Conservation (phyloP, 495 filamentous ascomycete species). For the Recurvomyces mirabilis region DNA sequence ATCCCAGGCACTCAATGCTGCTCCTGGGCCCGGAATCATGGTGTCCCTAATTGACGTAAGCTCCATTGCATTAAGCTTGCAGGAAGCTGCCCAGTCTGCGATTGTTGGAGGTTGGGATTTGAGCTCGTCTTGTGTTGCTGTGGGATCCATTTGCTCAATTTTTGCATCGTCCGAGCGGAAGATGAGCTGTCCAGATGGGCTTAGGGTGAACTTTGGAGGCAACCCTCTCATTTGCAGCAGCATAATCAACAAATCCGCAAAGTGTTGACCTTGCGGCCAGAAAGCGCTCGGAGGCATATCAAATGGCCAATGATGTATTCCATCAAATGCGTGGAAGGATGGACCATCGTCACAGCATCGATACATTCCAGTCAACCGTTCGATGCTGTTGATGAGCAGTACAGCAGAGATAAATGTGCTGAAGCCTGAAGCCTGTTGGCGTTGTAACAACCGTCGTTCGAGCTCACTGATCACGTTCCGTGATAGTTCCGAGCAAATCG, state of each 20-base stretch:
- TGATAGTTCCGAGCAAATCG: conserved; percentile 53
- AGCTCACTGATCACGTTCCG: conserved; percentile 63
- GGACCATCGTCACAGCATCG: conserved; percentile 3
- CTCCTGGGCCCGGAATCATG: too few relatives aligned
- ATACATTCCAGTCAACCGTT: conserved; percentile 76
- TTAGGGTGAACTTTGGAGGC: conserved; percentile 47
- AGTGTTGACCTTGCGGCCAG: conserved; percentile 57
- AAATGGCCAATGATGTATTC: conserved; percentile 48
- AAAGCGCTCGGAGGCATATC: conserved; percentile 54
- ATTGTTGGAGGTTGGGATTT: background rate
- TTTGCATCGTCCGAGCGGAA: background rate
- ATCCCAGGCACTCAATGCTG: too few relatives aligned
- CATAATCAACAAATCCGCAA: conserved; percentile 63
- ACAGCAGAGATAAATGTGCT: conserved; percentile 64
- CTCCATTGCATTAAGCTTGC: background rate
- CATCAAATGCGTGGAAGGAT: background rate
- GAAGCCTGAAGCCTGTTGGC: conserved; percentile 58
- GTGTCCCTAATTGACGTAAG: too few relatives aligned
- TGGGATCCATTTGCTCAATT: background rate
- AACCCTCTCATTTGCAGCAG: conserved; percentile 61
- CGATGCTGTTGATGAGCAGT: conserved; percentile 66
- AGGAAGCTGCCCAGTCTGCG: background rate
- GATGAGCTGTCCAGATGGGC: conserved; percentile 2
- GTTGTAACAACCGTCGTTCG: conserved; percentile 60
- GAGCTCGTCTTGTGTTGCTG: background rate